These are phyloP conservation scores for Rhizopogon vinicolor DNA, from an alignment of 768 basidiomycete genomes.

Conservation along the genomic window DNA sequence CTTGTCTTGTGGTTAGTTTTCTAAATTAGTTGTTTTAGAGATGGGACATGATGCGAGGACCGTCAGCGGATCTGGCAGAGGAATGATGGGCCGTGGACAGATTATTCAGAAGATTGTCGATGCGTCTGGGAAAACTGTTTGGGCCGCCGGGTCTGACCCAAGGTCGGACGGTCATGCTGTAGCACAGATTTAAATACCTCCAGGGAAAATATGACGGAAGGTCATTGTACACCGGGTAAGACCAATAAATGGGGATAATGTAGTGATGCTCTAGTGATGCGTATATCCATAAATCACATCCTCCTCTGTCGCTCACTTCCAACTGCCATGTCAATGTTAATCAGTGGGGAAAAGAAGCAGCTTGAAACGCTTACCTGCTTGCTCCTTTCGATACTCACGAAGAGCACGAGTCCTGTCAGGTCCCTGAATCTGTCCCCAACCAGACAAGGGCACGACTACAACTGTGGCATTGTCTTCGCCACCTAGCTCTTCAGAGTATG, in stretches of 20 bases:
- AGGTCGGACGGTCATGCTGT: constrained; percentile 87
- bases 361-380: constrained; percentile 44
- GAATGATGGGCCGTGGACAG: constrained; percentile 80
- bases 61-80: constrained; percentile 55
- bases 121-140: constrained; percentile 67
- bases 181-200: constrained; percentile 61
- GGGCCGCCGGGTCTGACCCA: constrained; percentile 93
- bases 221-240: neutral
- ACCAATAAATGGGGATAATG: constrained; percentile 1
- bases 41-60: constrained; percentile 86
- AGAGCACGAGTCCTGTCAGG: constrained; percentile 79
- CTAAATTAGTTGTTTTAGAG: constrained; percentile 32
- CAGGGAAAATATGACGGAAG: neutral
- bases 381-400: constrained; percentile 70
- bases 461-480: constrained; percentile 86
- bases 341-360: neutral
- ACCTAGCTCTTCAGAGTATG: constrained; percentile 84
- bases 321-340: constrained; percentile 30
- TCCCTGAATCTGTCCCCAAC: constrained; percentile 83
- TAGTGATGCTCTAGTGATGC: neutral
- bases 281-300: constrained; percentile 37
- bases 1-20: neutral
- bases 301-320: constrained; percentile 64
- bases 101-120: constrained; percentile 79
- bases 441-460: constrained; percentile 86